Base-by-base conservation (phyloP, 2,329 filamentous ascomycete genomes). In the Harringtonia aguacate region DNA sequence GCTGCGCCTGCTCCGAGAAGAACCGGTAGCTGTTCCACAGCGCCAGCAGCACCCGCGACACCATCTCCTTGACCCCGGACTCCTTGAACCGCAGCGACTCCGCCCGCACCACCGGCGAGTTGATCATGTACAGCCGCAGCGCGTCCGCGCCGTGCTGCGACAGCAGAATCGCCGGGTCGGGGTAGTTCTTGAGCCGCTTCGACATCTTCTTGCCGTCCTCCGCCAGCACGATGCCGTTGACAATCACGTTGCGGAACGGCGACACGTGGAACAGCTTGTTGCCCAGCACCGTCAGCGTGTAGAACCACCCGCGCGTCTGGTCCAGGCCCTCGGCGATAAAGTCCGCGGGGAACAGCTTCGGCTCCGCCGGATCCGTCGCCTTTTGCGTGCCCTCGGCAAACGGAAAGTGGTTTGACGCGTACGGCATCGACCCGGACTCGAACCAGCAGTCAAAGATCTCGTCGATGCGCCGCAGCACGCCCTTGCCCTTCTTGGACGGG, bases 1-100 rank as follows among this genome's bases (percentile, higher is more conserved):
- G 72, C 30, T 79, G 71, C 10, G 88, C 85, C 62, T 95, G 90
- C 34, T 86, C 87, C 50, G 89, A 85, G 52, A 95, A 95, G 69
- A 97, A 95, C 61, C 94, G 90, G 67, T 90, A 95, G 57, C 85
- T 92, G 67, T 95, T 97, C 90, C 90, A 95, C 22, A 95, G 66
- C 1, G 90, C 89, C 33, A 95, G 69, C 4, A 95, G 70, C 13
- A 95, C 90, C 61, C 89, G 94, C 43, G 86, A 84, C 3, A 95
- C 86, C 46, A 95, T 89, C 61, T 95, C 89, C 66, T 94, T 95
- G 14, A 97, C 90, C 27, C 90, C 90, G 0, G 79, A 61, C 61
- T 95, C 90, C 64, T 92, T 94, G 69, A 97, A 97, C 8, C 86
- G 75, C 40, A 97, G 69, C 18, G 89, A 86, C 63, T 95, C 88